Evolutionary conservation across 345 rosid species (phyloP), one percentile per base, ranked within the genome.

Genomic region (Brassica carinata): DNA sequence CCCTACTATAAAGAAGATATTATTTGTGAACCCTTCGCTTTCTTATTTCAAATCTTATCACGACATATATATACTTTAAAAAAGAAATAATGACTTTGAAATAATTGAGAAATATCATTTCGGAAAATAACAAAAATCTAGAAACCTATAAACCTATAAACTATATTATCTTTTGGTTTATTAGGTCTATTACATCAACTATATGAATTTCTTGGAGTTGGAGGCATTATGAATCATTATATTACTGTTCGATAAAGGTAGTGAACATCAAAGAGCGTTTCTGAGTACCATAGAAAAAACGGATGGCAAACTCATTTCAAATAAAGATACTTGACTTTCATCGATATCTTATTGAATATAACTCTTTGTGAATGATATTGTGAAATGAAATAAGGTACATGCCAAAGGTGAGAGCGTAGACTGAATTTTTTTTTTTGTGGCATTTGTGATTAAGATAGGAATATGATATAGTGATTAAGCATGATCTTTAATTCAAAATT

Each of bases 401-500:
- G 18, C 13, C 10, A 74, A 62, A 45, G 10, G 30, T 63, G 57
- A 73, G 69, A 73, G 40, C 73, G 69, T 30, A 29, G 69, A 48
- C 13, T 51, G 19, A 13, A 64, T 18, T 63, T 64, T 69, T 69
- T 26, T 62, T 69, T 1, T 34, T 45, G 19, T 64, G 19, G 51
- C 64, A 27, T 36, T 43, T 71, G 69, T 64, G 84, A 66, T 81
- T 45, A 76, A 57, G 69, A 80, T 76, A 57, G 81, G 80, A 73
- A 81, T 80, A 81, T 71, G 23, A 30, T 55, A 72, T 43, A 10
- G 8, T 71, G 64, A 58, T 71, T 66, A 81, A 81, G 77, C 74
- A 81, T 71, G 81, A 75, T 17, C 81, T 81, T 81, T 72, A 76
- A 66, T 81, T 76, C 77, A 66, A 81, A 40, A 7, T 27, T 71